These are phyloP conservation scores for Paecilomyces fulvus DNA, from an alignment of 2,329 filamentous ascomycete species.

Conservation along the genomic window DNA sequence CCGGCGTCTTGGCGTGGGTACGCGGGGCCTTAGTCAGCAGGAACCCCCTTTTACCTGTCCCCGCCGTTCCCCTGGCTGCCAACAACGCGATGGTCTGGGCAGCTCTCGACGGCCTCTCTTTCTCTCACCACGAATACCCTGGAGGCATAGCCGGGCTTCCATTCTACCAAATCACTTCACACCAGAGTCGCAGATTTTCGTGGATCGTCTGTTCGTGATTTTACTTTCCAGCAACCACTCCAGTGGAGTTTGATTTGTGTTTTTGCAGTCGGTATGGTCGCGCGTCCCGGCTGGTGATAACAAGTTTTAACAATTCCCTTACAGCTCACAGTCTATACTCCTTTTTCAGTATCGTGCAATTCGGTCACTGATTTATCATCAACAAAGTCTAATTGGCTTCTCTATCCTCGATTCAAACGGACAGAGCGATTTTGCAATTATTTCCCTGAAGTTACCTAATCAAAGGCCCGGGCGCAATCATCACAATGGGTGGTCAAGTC, in stretches of 20 bases:
- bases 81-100: not conserved
- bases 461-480: not conserved
- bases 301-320: not conserved
- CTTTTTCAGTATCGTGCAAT: not conserved
- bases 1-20: not conserved
- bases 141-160: not conserved
- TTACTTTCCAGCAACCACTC: not conserved
- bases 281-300: not conserved
- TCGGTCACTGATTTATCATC: not conserved
- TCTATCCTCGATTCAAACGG: not conserved
- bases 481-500: slow-evolving; percentile 80
- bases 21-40: slow-evolving; percentile 21
- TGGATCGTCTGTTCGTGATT: not conserved
- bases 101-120: not conserved
- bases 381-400: not conserved
- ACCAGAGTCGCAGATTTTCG: not conserved
- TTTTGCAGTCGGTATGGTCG: not conserved
- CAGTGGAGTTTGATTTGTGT: not conserved
- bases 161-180: not conserved
- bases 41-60: slow-evolving; percentile 30
- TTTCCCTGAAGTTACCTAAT: not conserved
- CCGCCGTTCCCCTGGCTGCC: not conserved
- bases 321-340: not conserved
- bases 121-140: not conserved
- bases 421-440: not conserved